Base-by-base conservation (phyloP, 2,329 filamentous ascomycete genomes). In the Fusarium nematophilum region DNA sequence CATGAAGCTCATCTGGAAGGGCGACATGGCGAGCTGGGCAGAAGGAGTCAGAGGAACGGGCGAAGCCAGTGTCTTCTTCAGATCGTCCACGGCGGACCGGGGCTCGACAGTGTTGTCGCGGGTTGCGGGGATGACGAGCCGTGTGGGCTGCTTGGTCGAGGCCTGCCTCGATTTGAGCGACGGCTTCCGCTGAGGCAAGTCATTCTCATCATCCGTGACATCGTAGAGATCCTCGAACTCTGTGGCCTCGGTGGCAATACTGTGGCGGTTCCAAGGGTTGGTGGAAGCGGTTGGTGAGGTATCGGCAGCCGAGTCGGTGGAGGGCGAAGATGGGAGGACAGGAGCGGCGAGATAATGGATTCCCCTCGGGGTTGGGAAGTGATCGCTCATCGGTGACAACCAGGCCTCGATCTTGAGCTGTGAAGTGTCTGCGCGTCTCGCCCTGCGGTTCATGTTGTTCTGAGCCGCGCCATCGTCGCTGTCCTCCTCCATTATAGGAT, bases 221-320 rank as follows among this genome's bases (percentile, higher is more conserved):
- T 95, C 91, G 74, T 97, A 97, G 42, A 97, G 79, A 68, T 96
- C 92, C 75, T 96, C 91, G 68, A 94, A 94, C 62, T 92, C 89
- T 65, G 86, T 91, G 60, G 83, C 83, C 66, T 86, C 85, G 64
- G 89, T 89, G 72, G 83, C 79, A 66, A 81, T 76, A 78, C 84
- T 90, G 67, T 81, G 79, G 66, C 86, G 81, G 60, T 84, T 88
- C 90, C 89, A 88, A 21, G 81, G 81, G 60, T 84, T 82, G 17
- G 84, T 86, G 33, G 81, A 83, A 9, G 78, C 81, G 67, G 81
- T 82, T 48, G 81, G 86, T 53, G 84, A 85, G 45, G 76, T 80
- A 65, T 76, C 81, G 59, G 84, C 83, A 54, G 78, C 78, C 6
- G 84, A 83, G 30, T 76, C 76, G 42, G 82, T 81, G 17, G 84